Base-by-base conservation (phyloP, 2,329 filamentous ascomycete species). In the Trichoderma koningii region DNA sequence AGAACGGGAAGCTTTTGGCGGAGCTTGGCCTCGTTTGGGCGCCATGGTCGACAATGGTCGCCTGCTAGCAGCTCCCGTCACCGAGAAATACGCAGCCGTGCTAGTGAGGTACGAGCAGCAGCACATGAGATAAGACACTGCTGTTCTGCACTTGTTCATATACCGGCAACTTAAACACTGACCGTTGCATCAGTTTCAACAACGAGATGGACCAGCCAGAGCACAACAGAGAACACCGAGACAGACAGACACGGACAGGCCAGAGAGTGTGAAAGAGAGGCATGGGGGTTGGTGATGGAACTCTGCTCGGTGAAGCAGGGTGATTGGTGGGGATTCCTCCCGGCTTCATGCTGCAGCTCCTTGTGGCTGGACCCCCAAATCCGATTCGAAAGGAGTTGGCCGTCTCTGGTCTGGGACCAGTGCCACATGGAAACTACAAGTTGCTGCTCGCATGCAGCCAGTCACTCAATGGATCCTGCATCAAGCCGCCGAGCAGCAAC, bases 301-400 rank as follows among this genome's bases (percentile, higher is more conserved):
- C 30, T n/a, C 21, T 17, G 59, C 60, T 55, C 60, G 60, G 60
- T 63, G 60, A 55, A 53, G 48, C 60, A 63, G 60, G 51, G 38
- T 63, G 60, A 63, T 63, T 63, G 60, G 60, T 63, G 60, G 60
- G 47, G 60, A 30, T 63, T 38, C 34, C 60, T 50, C 60, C 60
- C 55, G 57, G 23, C 47, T 23, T 26, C 26, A 23, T 3, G 30
- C 30, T 30, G 7, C 7, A 1, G 5, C 28, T 28, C 5, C 9
- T 9, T 30, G 30, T 9, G 30, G 30, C 30, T 30, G 30, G 30
- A 30, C 48, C 7, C 23, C 48, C 48, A 30, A 51, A 30, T 51
- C 15, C 15, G 30, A 9, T 2, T 30, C 30, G 34, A 61, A 50
- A 51, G 30, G 45, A 50, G 56, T n/a, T 30, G 48, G 9, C 30